Evolutionary conservation across 768 basidiomycete genomes (phyloP), one percentile per base, ranked within the genome.

Genomic region (Boletellus emodensis): DNA sequence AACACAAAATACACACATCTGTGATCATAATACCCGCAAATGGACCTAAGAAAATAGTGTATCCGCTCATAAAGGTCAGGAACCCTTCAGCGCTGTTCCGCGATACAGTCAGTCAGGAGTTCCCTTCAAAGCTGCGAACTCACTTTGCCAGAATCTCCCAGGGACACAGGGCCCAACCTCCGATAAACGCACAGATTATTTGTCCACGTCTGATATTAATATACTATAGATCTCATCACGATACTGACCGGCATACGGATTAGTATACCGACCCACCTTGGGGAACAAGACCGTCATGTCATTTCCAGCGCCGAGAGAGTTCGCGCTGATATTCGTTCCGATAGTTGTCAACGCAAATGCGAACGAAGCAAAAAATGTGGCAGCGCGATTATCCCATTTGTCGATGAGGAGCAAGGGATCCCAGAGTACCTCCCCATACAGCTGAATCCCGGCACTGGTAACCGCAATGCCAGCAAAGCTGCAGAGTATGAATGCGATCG

Each of bases 21-120:
- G 74, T 71, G 49, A 79, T 75, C 74, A 85, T 79, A 48, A 94
- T 83, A 20, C 85, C 87, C 30, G 86, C 83, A 56, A 95, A 85
- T 1, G 92, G 92, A 0, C 89, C 89, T 18, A 94, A 73, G 64
- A 95, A 90, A 18, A 93, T 84, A 0, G 90, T 85, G 61, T 92
- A 94, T 3, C 88, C 90, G 20, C 76, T 79, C 83, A 91, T 86
- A 68, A 92, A 91, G 13, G 73, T 72, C 59, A 91, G 62, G 68
- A 91, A 90, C 1, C 81, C 81, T 30, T 80, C 72, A 0, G 85
- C 88, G 20, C 64, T 65, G 26, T 48, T 56, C 10, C 40, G 17
- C 22, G 13, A 35, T 17, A 44, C 6, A 24, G 18, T 55, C 34
- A 51, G 22, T 33, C 28, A 20, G 9, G 6, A 4, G 34, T 32